phyloP scores from a whole-genome alignment of 768 basidiomycete genomes.

The Boletus coccyginus region DNA sequence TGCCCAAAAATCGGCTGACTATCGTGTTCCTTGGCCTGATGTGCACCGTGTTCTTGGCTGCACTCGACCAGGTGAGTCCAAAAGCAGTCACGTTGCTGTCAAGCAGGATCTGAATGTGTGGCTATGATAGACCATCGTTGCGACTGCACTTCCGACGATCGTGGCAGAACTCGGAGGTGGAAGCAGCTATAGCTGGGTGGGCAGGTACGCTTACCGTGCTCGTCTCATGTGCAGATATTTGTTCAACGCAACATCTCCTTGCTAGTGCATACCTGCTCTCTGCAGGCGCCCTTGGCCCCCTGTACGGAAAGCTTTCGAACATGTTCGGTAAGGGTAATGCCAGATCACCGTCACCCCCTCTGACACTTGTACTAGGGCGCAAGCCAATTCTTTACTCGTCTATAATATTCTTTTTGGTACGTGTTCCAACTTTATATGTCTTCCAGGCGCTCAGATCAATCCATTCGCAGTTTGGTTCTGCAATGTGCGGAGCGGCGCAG shows the following conservation, averaged over 20 bases:
- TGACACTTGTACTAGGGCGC: constrained; percentile 39
- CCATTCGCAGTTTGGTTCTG: constrained; percentile 60
- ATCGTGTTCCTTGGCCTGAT: constrained; percentile 30
- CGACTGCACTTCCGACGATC: constrained; percentile 76
- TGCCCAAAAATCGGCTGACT: constrained; percentile 37
- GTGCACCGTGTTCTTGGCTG: constrained; percentile 38
- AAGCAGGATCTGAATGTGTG: neutral
- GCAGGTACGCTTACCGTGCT: constrained; percentile 42
- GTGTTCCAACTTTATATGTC: constrained; percentile 6
- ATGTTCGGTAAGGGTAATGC: constrained; percentile 33
- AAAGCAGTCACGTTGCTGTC: neutral
- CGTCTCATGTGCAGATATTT: neutral
- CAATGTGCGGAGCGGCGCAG: constrained; percentile 79
- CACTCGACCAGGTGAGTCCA: constrained; percentile 54
- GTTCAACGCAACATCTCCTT: neutral
- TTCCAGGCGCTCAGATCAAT: neutral
- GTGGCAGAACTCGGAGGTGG: constrained; percentile 63
- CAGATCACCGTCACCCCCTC: constrained; percentile 11
- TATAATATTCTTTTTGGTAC: constrained; percentile 67
- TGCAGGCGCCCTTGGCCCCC: constrained; percentile 60
- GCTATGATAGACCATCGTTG: constrained; percentile 55
- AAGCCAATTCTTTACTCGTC: constrained; percentile 69
- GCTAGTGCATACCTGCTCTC: constrained; percentile 71
- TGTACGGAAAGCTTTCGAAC: constrained; percentile 80
- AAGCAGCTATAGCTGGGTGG: constrained; percentile 68